Evolutionary conservation across 192 early-diverging fungal genomes (phyloP).

Genomic region (Endogone sp.): DNA sequence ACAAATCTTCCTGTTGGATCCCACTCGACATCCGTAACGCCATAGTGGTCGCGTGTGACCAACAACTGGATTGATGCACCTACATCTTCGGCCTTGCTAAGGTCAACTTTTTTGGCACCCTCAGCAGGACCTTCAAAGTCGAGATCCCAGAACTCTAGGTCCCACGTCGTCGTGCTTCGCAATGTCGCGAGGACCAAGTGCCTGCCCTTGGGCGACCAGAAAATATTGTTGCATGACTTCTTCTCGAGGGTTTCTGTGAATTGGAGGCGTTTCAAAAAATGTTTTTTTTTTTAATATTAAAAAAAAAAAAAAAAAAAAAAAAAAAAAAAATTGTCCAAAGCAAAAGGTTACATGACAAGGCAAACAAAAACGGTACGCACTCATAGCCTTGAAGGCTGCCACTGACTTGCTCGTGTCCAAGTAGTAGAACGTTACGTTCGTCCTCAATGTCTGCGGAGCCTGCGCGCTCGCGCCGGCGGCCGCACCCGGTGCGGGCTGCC

Average conservation of each 20-base stretch:
- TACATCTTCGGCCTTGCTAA: conserved; percentile 49
- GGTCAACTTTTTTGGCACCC: conserved; percentile 25
- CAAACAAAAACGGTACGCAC: conserved; percentile 5
- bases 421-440: conserved; percentile 78
- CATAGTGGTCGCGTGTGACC: conserved; percentile 85
- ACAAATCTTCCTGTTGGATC: conserved; percentile 97
- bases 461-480: conserved; percentile 45
- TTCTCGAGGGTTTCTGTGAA: conserved; percentile 60
- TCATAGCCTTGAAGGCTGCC: conserved; percentile 78
- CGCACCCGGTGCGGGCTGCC: conserved; percentile 44
- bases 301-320: too few species aligned
- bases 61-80: conserved; percentile 59
- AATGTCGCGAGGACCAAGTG: conserved; percentile 86
- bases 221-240: conserved; percentile 78
- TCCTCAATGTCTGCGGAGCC: conserved; percentile 49
- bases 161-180: conserved; percentile 64
- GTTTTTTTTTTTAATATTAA: too few species aligned
- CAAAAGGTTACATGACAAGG: background rate
- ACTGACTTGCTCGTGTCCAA: conserved; percentile 68
- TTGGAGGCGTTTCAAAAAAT: too few species aligned
- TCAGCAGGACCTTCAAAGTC: conserved; percentile 67
- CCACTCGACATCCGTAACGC: conserved; percentile 96
- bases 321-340: background rate
- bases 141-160: conserved; percentile 92
- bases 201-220: conserved; percentile 97